Evolutionary conservation across 2,329 filamentous ascomycete genomes (phyloP), one percentile per base, ranked within the genome.

Genomic region (Cytospora paraplurivora): DNA sequence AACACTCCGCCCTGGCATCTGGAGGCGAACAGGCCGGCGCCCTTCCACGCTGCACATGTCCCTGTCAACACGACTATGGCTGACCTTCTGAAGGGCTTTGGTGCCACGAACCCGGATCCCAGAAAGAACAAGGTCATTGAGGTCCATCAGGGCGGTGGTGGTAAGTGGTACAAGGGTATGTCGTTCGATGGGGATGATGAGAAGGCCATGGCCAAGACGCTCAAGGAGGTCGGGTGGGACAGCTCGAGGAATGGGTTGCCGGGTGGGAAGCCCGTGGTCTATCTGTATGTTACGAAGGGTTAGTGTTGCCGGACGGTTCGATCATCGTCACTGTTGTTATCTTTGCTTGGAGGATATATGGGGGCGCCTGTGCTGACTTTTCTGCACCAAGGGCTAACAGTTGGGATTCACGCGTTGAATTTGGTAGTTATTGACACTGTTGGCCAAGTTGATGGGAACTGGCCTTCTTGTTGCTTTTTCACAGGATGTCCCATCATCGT

Each of bases 221-320:
- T 90, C 64, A 77, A 74, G 64, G 80, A 86, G 1, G 69, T 88
- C 11, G 87, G 87, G 0, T 90, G 88, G 86, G 82, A 86, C 44
- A 71, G 72, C 19, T 76, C 76, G 1, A 72, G 85, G 10, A 81
- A 77, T 1, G 85, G 84, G 0, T 72, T 78, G 17, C 71, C 73
- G 0, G 78, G 79, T 0, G 77, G 79, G 68, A 83, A 82, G 72
- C 81, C 82, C 0, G 79, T 86, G 3, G 81, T 87, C n/a, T 87
- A 84, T 72, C 67, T 88, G 17, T 88, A 85, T 78, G 76, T 87
- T 61, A 83, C 80, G 19, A 86, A 84, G 72, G 80, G 78, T 56
- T 85, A 67, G 75, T 21, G 8, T 12, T 21, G 13, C 15, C 4
- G 35, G 8, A 10, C 8, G 35, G 35, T 4, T 37, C 12, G 44